Base-by-base conservation (phyloP, 257 asterid genomes). In the Osmanthus fragrans region DNA sequence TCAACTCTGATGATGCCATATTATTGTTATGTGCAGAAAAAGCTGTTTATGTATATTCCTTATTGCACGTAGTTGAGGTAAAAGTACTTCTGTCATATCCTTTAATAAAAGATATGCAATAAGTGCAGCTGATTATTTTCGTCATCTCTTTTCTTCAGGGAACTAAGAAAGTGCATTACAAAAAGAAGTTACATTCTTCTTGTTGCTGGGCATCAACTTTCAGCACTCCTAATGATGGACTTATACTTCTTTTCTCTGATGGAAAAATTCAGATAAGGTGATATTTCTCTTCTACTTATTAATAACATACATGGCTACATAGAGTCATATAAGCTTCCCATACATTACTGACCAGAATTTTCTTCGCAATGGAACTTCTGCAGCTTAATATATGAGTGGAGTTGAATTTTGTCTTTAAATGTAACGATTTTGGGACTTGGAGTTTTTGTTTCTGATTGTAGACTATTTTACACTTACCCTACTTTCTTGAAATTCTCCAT, bases 221-320 rank as follows among this genome's bases (percentile, higher is more conserved):
- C 74, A 90, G 88, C 76, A 79, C 87, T 70, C 94, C 92, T 6
- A 90, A 73, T 65, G 78, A 78, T 16, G 97, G 94, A 73, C 86
- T 95, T 37, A 39, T 87, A 76, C 98, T 95, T 84, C 91, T 95
- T 67, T 93, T 93, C 76, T 73, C 94, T 39, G 80, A 81, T 74
- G 99, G 99, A 37, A 93, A 89, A 79, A 82, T 95, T 75, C 96
- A 95, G 88, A 91, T 93, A 72, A 88, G 98, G 99, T 94, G 70
- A 70, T 70, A 27, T 7, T 73, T 80, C 54, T 32, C 25, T 47
- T 73, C 64, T 42, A 10, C 74, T 82, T 25, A 27, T 54, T 70
- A 19, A 12, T 67, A 15, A 47, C 56, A 47, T 47, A 47, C 56
- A 15, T 16, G 58, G 21, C 16, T 5, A 16, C 58, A 47, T 16